phyloP scores from a whole-genome alignment of 23 red algal genomes.

The Pyropia yezoensis region DNA sequence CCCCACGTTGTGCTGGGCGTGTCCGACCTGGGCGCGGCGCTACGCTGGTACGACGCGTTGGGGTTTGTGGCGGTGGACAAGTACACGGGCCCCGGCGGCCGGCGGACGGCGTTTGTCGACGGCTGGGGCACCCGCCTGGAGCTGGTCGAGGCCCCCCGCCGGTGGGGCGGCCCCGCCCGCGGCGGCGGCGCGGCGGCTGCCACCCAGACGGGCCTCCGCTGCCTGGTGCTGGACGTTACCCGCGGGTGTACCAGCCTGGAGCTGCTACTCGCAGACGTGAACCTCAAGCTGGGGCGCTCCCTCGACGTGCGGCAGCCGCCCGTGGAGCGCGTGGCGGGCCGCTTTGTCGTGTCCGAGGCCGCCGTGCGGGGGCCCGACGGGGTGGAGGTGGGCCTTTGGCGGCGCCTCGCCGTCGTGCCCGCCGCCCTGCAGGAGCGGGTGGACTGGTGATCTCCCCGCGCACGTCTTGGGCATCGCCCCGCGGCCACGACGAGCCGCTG shows the following conservation, averaged over 20 bases:
- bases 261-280: background rate
- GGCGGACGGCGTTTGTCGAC: conserved; percentile 5
- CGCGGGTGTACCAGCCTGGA: conserved; percentile 8
- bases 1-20: conserved; percentile 10
- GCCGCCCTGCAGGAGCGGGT: too few species aligned
- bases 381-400: too few species aligned
- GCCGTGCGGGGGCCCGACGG: conserved; percentile 3
- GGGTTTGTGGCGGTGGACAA: conserved; percentile 9
- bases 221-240: conserved; percentile 6
- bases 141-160: conserved; percentile 2
- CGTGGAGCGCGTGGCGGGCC: conserved; percentile 1
- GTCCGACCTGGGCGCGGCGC: conserved; percentile 1
- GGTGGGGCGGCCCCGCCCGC: background rate
- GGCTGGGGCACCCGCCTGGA: conserved; percentile 14
- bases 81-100: background rate
- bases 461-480: too few species aligned
- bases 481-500: too few species aligned
- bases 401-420: too few species aligned
- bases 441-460: too few species aligned
- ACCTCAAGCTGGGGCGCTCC: background rate
- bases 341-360: background rate
- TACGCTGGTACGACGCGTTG: conserved; percentile 7
- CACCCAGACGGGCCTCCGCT: background rate
- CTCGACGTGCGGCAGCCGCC: background rate
- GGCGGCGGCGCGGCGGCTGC: background rate